Percentiles rank a stretch among this genome's conserved stretches.
Evolutionary conservation across 768 basidiomycete genomes (phyloP).

Genomic region (Termitomyces heimii): DNA sequence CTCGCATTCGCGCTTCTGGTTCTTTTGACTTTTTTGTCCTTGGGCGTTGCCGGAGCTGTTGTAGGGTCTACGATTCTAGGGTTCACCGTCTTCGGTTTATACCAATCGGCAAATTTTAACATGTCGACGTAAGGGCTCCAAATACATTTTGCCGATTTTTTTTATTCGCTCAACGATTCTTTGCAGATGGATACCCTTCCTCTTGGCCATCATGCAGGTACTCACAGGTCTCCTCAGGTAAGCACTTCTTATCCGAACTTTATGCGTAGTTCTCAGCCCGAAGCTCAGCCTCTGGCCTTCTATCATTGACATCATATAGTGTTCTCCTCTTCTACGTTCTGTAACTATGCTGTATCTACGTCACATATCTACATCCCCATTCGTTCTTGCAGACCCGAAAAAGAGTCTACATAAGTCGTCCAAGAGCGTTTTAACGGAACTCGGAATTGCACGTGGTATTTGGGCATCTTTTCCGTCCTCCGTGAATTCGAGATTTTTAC

Average conservation of each 20-base stretch:
- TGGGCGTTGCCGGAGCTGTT: constrained; percentile 40
- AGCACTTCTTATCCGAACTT: not conserved
- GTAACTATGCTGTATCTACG: constrained; percentile 1
- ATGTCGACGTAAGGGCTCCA: constrained; percentile 43
- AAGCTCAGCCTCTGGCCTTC: constrained; percentile 35
- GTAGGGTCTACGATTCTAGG: constrained; percentile 42
- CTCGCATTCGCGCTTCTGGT: constrained; percentile 42
- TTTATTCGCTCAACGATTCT: not conserved
- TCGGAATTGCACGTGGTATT: constrained; percentile 1
- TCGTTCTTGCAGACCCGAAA: not conserved
- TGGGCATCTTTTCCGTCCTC: not conserved
- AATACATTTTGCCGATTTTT: not conserved
- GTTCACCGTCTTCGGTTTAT: constrained; percentile 39
- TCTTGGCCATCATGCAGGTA: constrained; percentile 37
- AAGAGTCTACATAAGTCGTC: not conserved
- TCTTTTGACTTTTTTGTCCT: constrained; percentile 31
- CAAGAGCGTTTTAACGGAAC: not conserved
- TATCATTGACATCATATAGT: constrained; percentile 37
- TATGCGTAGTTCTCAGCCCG: not conserved
- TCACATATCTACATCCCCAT: not conserved
- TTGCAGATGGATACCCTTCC: constrained; percentile 40
- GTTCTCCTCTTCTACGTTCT: not conserved
- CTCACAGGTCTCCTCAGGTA: constrained; percentile 37
- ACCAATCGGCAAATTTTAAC: constrained; percentile 36
- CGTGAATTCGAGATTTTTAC: not conserved